Conservation (phyloP, 2,329 filamentous ascomycete species). For the Calonectria multiphialidica region DNA sequence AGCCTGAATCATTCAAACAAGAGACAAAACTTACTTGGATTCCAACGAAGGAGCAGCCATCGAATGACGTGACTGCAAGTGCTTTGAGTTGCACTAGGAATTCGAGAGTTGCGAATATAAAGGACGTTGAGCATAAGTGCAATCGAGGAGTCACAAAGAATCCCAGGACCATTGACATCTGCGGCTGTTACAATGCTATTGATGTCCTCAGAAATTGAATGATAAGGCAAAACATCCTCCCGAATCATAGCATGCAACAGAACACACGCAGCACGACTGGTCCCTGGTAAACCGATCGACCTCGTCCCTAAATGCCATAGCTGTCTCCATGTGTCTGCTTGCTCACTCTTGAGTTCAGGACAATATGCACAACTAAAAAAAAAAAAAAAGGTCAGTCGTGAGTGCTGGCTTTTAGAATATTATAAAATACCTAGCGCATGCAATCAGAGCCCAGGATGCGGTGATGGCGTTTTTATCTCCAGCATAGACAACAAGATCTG, state of each 20-base stretch:
- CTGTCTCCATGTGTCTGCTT: constrained; percentile 71
- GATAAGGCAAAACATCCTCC: constrained; percentile 74
- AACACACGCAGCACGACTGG: constrained; percentile 82
- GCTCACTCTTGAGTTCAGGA: constrained; percentile 49
- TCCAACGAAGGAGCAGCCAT: constrained; percentile 89
- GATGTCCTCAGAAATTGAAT: constrained; percentile 75
- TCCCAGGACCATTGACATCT: constrained; percentile 83
- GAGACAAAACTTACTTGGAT: constrained; percentile 71
- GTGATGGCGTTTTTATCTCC: constrained; percentile 76
- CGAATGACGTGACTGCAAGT: constrained; percentile 79
- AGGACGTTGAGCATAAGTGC: constrained; percentile 79
- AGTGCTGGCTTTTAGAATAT: not conserved
- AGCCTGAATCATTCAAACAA: not conserved
- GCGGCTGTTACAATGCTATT: constrained; percentile 80
- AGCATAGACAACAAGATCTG: constrained; percentile 68
- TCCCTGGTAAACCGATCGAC: constrained; percentile 75
- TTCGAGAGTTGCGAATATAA: constrained; percentile 73
- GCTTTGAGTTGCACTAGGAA: constrained; percentile 75
- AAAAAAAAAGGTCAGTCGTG: constrained; percentile 43
- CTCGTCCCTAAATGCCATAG: constrained; percentile 82
- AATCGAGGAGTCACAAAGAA: constrained; percentile 84
- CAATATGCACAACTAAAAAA: constrained; percentile 47
- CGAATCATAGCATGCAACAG: constrained; percentile 78
- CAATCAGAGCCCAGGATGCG: constrained; percentile 86
- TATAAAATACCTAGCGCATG: constrained; percentile 75